phyloP scores from a whole-genome alignment of 2,329 filamentous ascomycete species.

The Apiospora aurea region DNA sequence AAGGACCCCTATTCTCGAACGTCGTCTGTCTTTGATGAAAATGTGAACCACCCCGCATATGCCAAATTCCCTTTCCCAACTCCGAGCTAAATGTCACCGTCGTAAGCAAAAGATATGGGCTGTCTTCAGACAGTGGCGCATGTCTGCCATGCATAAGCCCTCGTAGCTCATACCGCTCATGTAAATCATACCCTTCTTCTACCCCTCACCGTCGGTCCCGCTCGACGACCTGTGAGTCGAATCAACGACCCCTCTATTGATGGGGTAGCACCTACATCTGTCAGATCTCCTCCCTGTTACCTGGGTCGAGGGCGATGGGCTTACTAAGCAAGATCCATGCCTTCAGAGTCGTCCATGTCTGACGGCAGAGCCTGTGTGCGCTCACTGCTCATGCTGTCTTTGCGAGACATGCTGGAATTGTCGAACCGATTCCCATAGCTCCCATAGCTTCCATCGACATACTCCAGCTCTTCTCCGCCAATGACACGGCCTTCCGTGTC shows the following conservation, averaged over 20 bases:
- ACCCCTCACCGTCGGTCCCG: background rate
- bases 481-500: constrained; percentile 92
- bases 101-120: constrained; percentile 19
- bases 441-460: constrained; percentile 57
- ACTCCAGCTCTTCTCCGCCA: constrained; percentile 81
- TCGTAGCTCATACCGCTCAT: constrained; percentile 5
- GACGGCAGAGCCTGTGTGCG: constrained; percentile 64
- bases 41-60: constrained; percentile 15
- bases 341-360: constrained; percentile 67
- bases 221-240: background rate
- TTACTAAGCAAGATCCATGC: constrained; percentile 61
- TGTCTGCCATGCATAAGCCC: constrained; percentile 6
- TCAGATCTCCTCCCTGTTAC: background rate
- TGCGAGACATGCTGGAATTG: constrained; percentile 50
- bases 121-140: constrained; percentile 7
- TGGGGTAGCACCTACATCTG: background rate
- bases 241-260: background rate
- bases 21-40: background rate
- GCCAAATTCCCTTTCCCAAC: constrained; percentile 20
- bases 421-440: constrained; percentile 57
- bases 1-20: constrained; percentile 16
- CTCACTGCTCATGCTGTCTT: constrained; percentile 67
- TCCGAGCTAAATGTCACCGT: constrained; percentile 17
- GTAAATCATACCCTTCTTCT: background rate
- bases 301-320: background rate